Conservation (phyloP, 345 rosid genomes). For the Ceriops decandra region DNA sequence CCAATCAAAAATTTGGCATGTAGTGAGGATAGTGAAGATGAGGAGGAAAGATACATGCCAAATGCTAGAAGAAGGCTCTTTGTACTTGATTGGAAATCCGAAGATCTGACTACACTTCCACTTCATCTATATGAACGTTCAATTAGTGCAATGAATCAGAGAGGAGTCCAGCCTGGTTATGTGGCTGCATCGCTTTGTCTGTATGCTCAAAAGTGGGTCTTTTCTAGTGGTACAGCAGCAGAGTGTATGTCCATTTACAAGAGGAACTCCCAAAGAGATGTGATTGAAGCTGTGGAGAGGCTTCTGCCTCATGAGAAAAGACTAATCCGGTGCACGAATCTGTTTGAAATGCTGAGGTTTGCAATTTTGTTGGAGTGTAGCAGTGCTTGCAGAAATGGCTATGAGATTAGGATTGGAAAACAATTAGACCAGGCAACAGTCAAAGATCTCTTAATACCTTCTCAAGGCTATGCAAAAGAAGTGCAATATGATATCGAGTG, state of each 20-base stretch:
- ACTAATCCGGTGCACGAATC: constrained; percentile 46
- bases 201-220: constrained; percentile 49
- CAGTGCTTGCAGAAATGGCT: constrained; percentile 52
- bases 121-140: constrained; percentile 49
- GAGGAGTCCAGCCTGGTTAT: constrained; percentile 34
- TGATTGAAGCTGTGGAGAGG: constrained; percentile 60
- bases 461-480: constrained; percentile 47
- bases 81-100: constrained; percentile 45
- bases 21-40: constrained; percentile 24
- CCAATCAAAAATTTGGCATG: constrained; percentile 25
- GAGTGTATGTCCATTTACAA: constrained; percentile 32
- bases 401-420: constrained; percentile 66
- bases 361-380: constrained; percentile 50
- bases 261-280: constrained; percentile 41
- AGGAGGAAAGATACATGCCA: constrained; percentile 41
- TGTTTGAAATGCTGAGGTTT: constrained; percentile 54
- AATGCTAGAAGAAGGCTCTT: constrained; percentile 68
- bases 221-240: constrained; percentile 19
- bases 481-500: constrained; percentile 53
- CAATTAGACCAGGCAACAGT: constrained; percentile 63
- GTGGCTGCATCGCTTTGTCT: constrained; percentile 54
- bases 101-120: constrained; percentile 55
- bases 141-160: constrained; percentile 36
- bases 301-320: constrained; percentile 55
- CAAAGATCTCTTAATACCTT: constrained; percentile 53